phyloP scores from a whole-genome alignment of 1,284 basidiomycete species.

The Pseudozyma sp. region DNA sequence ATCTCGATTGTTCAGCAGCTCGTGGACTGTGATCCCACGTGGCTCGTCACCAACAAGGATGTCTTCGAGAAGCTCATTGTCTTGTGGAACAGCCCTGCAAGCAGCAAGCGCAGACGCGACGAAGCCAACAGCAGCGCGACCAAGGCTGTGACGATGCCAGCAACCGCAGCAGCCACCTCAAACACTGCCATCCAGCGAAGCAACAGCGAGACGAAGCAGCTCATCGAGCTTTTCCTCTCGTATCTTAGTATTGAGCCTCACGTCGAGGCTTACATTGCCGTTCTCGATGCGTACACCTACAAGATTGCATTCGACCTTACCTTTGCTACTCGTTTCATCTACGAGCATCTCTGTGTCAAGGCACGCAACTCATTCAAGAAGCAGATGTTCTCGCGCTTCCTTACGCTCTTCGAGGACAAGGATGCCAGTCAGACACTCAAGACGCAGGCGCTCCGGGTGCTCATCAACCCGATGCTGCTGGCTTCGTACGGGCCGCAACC shows the following conservation, averaged over 20 bases:
- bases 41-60: constrained; percentile 73
- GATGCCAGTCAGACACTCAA: constrained; percentile 82
- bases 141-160: constrained; percentile 35
- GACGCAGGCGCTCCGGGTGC: constrained; percentile 83
- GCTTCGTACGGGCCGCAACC: constrained; percentile 74
- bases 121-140: constrained; percentile 47
- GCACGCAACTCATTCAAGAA: constrained; percentile 77
- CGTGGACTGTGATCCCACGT: constrained; percentile 76
- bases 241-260: constrained; percentile 76
- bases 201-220: constrained; percentile 77
- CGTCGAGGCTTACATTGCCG: constrained; percentile 88
- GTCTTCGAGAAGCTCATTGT: constrained; percentile 67
- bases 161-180: constrained; percentile 5
- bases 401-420: constrained; percentile 82
- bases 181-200: constrained; percentile 14
- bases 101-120: constrained; percentile 51
- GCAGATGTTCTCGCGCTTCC: constrained; percentile 85
- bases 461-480: constrained; percentile 89
- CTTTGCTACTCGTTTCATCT: constrained; percentile 86
- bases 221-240: constrained; percentile 74
- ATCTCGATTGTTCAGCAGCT: constrained; percentile 84
- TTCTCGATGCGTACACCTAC: constrained; percentile 85
- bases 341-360: constrained; percentile 80
- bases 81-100: constrained; percentile 67
- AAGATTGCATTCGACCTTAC: constrained; percentile 85